Conservation (phyloP, 176 grass and related monocot species). For the Hordeum vulgare region DNA sequence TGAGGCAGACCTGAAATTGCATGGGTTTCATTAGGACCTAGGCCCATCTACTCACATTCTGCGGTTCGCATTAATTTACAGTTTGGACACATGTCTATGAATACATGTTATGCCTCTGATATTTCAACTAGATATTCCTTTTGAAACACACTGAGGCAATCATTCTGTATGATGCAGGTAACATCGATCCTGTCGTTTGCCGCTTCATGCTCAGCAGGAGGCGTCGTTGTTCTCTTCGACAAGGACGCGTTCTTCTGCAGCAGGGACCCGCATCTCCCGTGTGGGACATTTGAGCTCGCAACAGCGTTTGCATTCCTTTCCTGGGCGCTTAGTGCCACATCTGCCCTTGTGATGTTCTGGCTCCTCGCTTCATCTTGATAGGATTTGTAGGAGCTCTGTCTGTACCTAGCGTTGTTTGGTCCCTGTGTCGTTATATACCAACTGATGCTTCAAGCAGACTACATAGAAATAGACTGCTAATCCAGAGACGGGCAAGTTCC, state of each 20-base stretch:
- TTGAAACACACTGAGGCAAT: background rate
- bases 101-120: background rate
- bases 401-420: conserved; percentile 25
- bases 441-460: background rate
- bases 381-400: conserved; percentile 28
- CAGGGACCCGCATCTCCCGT: conserved; percentile 49
- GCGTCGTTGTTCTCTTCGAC: conserved; percentile 65
- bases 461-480: background rate
- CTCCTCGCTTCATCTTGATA: conserved; percentile 66
- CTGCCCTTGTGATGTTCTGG: conserved; percentile 77
- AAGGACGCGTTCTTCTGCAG: conserved; percentile 62
- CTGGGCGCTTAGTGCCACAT: conserved; percentile 55
- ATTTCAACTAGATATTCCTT: background rate
- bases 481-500: background rate
- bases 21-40: background rate
- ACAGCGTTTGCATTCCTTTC: conserved; percentile 73
- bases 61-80: background rate
- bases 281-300: conserved; percentile 61
- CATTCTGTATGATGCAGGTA: conserved; percentile 44
- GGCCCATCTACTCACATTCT: background rate
- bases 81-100: background rate
- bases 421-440: conserved; percentile 1
- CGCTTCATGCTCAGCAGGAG: conserved; percentile 74
- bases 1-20: background rate
- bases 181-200: conserved; percentile 70